A percentile compares a stretch with the other conserved stretches of the same genome.
phyloP scores from a whole-genome alignment of 441 rosid species.

The Rhodomyrtus psidioides region DNA sequence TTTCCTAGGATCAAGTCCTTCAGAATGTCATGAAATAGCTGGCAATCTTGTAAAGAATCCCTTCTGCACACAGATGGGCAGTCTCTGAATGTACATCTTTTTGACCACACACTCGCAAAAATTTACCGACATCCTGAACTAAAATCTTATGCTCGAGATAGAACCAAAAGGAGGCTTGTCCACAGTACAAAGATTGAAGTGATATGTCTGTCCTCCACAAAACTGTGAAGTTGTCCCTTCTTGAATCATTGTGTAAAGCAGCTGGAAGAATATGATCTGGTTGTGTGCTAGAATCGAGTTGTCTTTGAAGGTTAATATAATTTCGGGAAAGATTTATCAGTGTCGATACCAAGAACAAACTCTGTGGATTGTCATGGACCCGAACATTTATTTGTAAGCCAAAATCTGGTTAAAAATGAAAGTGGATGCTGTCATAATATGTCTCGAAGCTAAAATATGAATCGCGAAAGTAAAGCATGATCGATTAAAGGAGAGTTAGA shows the following conservation, averaged over 20 bases:
- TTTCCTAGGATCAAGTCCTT: neutral
- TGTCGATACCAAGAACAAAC: neutral
- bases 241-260: neutral
- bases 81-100: neutral
- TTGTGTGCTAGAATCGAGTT: neutral
- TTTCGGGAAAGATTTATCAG: neutral
- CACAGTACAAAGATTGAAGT: neutral
- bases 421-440: no score
- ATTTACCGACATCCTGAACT: neutral
- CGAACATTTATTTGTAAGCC: neutral
- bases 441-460: no score
- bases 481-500: no score
- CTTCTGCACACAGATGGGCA: neutral
- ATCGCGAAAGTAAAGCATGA: no score
- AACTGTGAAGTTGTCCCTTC: neutral
- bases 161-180: neutral
- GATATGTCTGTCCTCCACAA: neutral
- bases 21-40: neutral
- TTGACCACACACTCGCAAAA: neutral
- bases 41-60: neutral
- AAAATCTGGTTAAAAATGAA: neutral
- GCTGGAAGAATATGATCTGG: neutral
- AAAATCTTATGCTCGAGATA: neutral
- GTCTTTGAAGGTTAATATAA: neutral
- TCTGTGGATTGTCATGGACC: neutral